Base-by-base conservation (phyloP, 768 basidiomycete species). In the Phaeotremella skinneri region DNA sequence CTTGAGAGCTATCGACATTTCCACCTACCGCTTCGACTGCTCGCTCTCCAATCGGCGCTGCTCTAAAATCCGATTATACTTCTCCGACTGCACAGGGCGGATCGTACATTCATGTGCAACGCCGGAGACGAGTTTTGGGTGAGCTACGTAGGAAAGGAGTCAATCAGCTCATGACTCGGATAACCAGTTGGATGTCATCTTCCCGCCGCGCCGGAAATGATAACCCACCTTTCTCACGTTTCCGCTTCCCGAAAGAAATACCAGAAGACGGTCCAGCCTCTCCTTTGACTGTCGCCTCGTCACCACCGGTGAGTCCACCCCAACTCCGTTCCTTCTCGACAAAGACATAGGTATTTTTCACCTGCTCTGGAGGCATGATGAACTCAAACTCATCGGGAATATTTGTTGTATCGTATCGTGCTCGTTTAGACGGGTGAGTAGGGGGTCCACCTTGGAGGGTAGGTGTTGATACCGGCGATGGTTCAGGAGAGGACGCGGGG, bases 281-380 rank as follows among this genome's bases (percentile, higher is more conserved):
- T 11, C 37, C 39, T 25, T 39, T 45, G 14, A 20, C 43, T 30
- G 17, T 30, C 29, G 14, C 21, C 42, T 26, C 31, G 1, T 42
- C 53, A 14, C 57, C 51, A 25, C 53, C 47, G 17, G 49, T 39
- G 42, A 58, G 31, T 20, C 39, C 48, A 16, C 55, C 62, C 45
- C 58, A 70, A 23, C 52, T 52, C 61, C 66, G 42, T 45, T 60
- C 59, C 43, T 52, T 67, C 61, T 74, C 72, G 13, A 49, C 59
- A 45, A 70, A 68, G 17, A 70, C 63, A 48, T 45, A 70, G 2
- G 65, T 58, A 47, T 73, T 73, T 50, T 59, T 88, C 7, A 90
- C 87, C 30, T 83, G 77, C 62, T 90, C 87, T 62, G 90, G 87
- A 42, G 91, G 85, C 84, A 94, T 90, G 42, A 90, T 87, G 31